Evolutionary conservation across 2,329 filamentous ascomycete genomes (phyloP).

Genomic region (Calonectria multiphialidica): DNA sequence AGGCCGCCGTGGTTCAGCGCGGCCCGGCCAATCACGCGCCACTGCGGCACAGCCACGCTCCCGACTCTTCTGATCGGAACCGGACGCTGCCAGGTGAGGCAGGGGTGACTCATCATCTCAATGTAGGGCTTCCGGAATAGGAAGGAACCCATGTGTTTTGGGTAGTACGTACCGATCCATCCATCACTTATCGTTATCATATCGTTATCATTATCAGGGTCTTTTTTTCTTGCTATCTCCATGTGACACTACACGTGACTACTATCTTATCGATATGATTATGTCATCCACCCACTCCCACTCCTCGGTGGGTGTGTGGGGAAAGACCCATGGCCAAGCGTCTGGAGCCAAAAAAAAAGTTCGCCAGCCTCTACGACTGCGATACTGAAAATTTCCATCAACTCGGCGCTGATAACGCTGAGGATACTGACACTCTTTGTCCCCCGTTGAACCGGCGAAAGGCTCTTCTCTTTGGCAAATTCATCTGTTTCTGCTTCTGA

Average conservation of each 20-base stretch:
- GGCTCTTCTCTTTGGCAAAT: background rate
- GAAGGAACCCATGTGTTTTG: background rate
- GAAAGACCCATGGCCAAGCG: constrained; percentile 28
- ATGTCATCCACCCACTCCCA: constrained; percentile 35
- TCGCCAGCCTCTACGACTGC: constrained; percentile 42
- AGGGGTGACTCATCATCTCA: constrained; percentile 28
- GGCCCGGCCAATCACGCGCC: constrained; percentile 21
- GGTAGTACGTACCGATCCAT: background rate
- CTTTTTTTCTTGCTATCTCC: constrained; percentile 15
- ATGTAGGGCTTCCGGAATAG: constrained; percentile 4
- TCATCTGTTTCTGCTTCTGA: background rate
- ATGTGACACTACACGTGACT: constrained; percentile 34
- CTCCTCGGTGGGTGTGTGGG: constrained; percentile 28
- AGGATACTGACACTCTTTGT: constrained; percentile 22
- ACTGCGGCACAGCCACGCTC: constrained; percentile 19
- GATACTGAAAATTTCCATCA: constrained; percentile 51
- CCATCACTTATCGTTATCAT: too few relatives aligned
- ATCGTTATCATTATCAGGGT: too few relatives aligned
- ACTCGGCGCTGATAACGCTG: constrained; percentile 38
- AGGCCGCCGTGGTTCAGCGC: constrained; percentile 19
- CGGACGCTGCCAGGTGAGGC: background rate
- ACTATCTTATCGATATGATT: constrained; percentile 38
- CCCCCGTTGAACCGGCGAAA: background rate
- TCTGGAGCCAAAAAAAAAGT: constrained; percentile 49
- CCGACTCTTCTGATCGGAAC: constrained; percentile 7